phyloP scores from a whole-genome alignment of 768 basidiomycete species.

The Boletus subparvulus region DNA sequence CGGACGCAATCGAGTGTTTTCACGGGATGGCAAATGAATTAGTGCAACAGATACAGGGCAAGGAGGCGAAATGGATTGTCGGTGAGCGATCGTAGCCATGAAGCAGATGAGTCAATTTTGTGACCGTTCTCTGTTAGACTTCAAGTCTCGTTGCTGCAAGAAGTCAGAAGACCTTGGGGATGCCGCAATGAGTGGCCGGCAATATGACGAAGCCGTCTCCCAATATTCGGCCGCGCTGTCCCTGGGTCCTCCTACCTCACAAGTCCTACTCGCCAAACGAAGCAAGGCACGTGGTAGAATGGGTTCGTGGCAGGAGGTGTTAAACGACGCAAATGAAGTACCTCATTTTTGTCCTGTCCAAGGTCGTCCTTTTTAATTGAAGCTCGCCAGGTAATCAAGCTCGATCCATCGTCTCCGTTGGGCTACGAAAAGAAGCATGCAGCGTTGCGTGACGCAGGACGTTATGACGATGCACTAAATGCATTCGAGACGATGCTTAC shows the following conservation, averaged over 20 bases:
- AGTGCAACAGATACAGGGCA: too few relatives aligned
- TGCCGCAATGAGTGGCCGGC: not conserved
- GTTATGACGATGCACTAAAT: not conserved
- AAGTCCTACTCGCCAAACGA: not conserved
- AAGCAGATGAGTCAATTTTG: too few relatives aligned
- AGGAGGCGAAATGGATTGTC: not conserved
- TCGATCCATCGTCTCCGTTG: not conserved
- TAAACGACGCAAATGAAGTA: conserved; percentile 4
- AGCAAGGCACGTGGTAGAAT: not conserved
- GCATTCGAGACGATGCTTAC: conserved; percentile 1
- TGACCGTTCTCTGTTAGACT: too few relatives aligned
- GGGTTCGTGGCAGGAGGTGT: not conserved
- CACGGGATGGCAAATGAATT: not conserved
- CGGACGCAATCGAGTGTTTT: not conserved
- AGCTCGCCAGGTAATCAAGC: conserved; percentile 8
- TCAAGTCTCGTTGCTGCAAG: too few relatives aligned
- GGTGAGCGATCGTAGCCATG: not conserved
- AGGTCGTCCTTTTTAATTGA: too few relatives aligned
- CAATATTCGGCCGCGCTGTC: not conserved
- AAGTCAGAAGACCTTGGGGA: not conserved
- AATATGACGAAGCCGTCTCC: not conserved
- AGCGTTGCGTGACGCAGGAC: not conserved
- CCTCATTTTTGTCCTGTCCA: too few relatives aligned
- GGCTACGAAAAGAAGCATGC: conserved; percentile 4
- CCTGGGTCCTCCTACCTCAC: not conserved